Percentiles rank a stretch among this genome's conserved stretches.
Conservation (phyloP, 805 yeast genomes). For the Debaryomyces prosopidis region DNA sequence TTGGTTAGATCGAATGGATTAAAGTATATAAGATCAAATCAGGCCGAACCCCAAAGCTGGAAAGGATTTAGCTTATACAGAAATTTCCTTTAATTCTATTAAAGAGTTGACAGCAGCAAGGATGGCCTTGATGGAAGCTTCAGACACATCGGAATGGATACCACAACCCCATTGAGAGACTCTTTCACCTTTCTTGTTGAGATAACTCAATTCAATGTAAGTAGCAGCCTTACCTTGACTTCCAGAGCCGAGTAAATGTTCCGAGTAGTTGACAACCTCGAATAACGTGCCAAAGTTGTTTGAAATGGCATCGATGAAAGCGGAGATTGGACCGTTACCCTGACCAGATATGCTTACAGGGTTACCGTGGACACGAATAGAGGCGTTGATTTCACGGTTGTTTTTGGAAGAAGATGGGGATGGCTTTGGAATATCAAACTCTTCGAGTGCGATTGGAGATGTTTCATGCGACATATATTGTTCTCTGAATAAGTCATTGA, state of each 20-base stretch:
- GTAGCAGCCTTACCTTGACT: conserved; percentile 75
- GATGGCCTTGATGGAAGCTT: conserved; percentile 60
- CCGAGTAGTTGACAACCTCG: conserved; percentile 67
- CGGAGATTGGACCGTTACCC: conserved; percentile 81
- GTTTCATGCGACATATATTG: conserved; percentile 48
- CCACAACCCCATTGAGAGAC: conserved; percentile 45
- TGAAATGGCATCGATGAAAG: conserved; percentile 65
- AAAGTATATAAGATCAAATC: too few species aligned
- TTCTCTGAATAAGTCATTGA: conserved; percentile 53
- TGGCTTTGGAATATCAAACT: conserved; percentile 46
- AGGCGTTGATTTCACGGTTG: conserved; percentile 51
- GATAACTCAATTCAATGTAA: conserved; percentile 55
- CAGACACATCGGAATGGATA: conserved; percentile 42
- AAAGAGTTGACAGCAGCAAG: conserved; percentile 54
- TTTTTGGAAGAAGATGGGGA: conserved; percentile 22
- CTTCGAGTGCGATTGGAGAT: conserved; percentile 33
- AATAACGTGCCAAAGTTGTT: conserved; percentile 50
- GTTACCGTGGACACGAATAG: conserved; percentile 19
- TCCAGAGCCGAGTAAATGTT: conserved; percentile 74
- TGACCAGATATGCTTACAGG: conserved; percentile 47
- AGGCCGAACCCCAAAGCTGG: conserved; percentile 7
- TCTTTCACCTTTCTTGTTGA: conserved; percentile 37
- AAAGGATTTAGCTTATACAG: conserved; percentile 7
- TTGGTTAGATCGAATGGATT: too few species aligned
- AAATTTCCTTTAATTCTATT: conserved; percentile 29